Evolutionary conservation across 768 basidiomycete genomes (phyloP).

Genomic region (Hemileccinum impolitum): DNA sequence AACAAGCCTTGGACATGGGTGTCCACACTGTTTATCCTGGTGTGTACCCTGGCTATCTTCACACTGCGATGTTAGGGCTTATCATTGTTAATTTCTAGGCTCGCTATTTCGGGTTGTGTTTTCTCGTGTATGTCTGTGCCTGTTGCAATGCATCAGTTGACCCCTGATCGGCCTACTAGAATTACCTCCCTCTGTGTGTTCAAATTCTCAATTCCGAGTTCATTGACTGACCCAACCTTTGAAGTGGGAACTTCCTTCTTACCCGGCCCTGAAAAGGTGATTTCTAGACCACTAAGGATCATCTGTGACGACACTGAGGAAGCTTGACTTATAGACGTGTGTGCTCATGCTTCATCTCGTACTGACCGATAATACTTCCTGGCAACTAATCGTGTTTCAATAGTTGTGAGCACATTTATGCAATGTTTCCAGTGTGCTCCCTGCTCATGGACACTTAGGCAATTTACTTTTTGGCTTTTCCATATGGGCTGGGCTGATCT

Average conservation of each 20-base stretch:
- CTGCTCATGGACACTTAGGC: background rate
- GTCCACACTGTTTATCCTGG: background rate
- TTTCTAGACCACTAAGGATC: background rate
- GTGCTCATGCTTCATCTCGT: background rate
- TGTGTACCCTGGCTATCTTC: background rate
- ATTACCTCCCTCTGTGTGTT: background rate
- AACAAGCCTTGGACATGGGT: background rate
- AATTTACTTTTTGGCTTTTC: background rate
- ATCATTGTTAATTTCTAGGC: background rate
- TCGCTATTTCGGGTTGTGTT: background rate
- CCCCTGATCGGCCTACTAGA: background rate
- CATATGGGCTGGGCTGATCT: background rate
- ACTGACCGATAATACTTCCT: background rate
- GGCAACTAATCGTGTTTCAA: background rate
- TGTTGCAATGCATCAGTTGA: background rate
- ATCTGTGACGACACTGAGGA: background rate
- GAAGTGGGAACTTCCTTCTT: background rate
- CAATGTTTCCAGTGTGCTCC: background rate
- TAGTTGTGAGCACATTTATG: background rate
- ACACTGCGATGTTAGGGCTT: background rate
- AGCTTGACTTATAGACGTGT: background rate
- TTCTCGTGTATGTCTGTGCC: background rate
- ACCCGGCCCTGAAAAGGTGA: background rate
- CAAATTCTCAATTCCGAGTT: background rate
- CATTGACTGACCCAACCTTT: background rate